Evolutionary conservation across 1,139 yeast genomes (phyloP).

Genomic region (Yamadazyma diddensiae): DNA sequence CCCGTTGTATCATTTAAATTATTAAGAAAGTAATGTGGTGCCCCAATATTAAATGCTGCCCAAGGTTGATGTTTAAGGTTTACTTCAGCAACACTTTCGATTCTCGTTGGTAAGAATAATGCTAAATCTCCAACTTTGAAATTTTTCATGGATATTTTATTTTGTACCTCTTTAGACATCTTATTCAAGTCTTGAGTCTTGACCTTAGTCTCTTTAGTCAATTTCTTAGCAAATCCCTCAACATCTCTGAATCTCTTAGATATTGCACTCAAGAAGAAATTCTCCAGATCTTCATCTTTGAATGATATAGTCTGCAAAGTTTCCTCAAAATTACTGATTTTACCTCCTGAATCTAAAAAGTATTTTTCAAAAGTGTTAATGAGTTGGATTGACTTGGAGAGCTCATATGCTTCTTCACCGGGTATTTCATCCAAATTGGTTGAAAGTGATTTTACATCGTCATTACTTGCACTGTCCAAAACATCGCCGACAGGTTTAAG

Average conservation of each 20-base stretch:
- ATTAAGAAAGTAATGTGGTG: conserved; percentile 71
- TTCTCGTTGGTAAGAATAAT: conserved; percentile 73
- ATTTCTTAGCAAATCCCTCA: conserved; percentile 84
- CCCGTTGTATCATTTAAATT: conserved; percentile 18
- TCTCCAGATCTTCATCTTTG: conserved; percentile 31
- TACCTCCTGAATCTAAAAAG: conserved; percentile 13
- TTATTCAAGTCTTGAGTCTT: conserved; percentile 44
- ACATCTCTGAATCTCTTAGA: conserved; percentile 82
- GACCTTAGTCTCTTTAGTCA: conserved; percentile 69
- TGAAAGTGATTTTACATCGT: conserved; percentile 16
- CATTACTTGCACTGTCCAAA: conserved; percentile 5
- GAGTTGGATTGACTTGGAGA: conserved; percentile 10
- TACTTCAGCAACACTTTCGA: conserved; percentile 32
- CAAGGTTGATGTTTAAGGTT: conserved; percentile 51
- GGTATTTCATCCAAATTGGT: conserved; percentile 14
- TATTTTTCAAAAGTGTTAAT: conserved; percentile 17
- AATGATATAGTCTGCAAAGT: conserved; percentile 29
- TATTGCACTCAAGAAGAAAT: conserved; percentile 60
- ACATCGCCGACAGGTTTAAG: conserved; percentile 16
- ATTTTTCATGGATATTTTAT: conserved; percentile 61
- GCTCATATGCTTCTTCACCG: conserved; percentile 7
- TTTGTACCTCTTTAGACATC: conserved; percentile 33
- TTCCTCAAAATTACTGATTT: conserved; percentile 20
- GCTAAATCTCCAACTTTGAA: conserved; percentile 75
- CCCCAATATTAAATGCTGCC: conserved; percentile 84